These are phyloP conservation scores for Alternaria burnsii DNA, from an alignment of 2,329 filamentous ascomycete species.

Conservation along the genomic window DNA sequence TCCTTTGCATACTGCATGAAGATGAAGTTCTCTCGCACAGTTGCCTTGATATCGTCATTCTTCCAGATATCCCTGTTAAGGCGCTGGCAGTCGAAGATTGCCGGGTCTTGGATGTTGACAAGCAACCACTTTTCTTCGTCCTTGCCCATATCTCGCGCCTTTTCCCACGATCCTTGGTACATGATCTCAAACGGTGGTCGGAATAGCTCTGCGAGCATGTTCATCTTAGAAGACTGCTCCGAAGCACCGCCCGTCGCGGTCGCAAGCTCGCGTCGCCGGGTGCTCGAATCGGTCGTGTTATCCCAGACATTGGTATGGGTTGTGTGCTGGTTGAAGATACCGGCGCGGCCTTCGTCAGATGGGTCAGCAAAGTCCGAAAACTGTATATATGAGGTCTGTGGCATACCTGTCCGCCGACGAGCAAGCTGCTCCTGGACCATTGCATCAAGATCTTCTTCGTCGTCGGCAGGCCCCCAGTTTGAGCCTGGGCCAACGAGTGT, in stretches of 20 bases:
- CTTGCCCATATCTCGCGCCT: constrained; percentile 84
- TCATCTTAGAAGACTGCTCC: constrained; percentile 73
- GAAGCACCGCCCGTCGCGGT: constrained; percentile 71
- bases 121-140: constrained; percentile 92
- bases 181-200: constrained; percentile 93
- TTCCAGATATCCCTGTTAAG: constrained; percentile 98
- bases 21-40: constrained; percentile 90
- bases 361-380: constrained; percentile 35
- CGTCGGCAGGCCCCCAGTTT: constrained; percentile 57
- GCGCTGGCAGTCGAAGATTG: constrained; percentile 92
- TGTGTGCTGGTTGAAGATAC: constrained; percentile 75
- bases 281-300: constrained; percentile 57
- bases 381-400: constrained; percentile 23
- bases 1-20: constrained; percentile 95
- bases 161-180: constrained; percentile 79
- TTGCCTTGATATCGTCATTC: constrained; percentile 77
- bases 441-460: constrained; percentile 65
- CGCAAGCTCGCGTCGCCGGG: constrained; percentile 63
- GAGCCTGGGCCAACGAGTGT: constrained; percentile 80
- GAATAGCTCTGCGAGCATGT: constrained; percentile 88
- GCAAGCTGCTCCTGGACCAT: constrained; percentile 72
- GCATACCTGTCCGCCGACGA: constrained; percentile 53
- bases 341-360: constrained; percentile 53
- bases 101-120: constrained; percentile 93
- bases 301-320: constrained; percentile 66